Evolutionary conservation across 805 yeast species (phyloP).

Genomic region (Vanderwaltozyma yarrowii): DNA sequence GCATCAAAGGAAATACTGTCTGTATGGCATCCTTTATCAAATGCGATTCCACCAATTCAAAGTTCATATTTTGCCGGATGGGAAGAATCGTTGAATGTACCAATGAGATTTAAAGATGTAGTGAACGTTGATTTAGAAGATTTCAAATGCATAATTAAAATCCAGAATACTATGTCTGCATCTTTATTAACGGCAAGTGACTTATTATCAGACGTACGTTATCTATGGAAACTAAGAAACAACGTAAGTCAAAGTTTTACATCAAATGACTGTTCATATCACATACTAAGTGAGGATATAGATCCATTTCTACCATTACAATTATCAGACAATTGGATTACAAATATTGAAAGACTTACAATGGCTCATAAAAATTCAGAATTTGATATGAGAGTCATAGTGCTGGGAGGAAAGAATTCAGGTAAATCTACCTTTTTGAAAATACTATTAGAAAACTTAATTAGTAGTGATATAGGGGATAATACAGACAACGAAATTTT

Average conservation of each 20-base stretch:
- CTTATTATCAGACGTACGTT: constrained; percentile 13
- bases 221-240: constrained; percentile 17
- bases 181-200: constrained; percentile 10
- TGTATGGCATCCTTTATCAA: constrained; percentile 24
- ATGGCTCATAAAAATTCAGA: constrained; percentile 15
- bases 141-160: constrained; percentile 16
- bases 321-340: constrained; percentile 16
- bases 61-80: constrained; percentile 27
- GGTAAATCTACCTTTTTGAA: constrained; percentile 73
- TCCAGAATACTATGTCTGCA: constrained; percentile 9
- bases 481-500: constrained; percentile 15
- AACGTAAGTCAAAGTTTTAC: neutral
- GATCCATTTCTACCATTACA: constrained; percentile 10
- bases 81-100: constrained; percentile 15
- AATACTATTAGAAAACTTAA: constrained; percentile 40
- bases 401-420: constrained; percentile 50
- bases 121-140: constrained; percentile 7
- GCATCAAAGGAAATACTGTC: constrained; percentile 14
- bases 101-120: constrained; percentile 4
- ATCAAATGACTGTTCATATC: constrained; percentile 7
- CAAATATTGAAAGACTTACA: constrained; percentile 14
- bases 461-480: constrained; percentile 6
- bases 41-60: constrained; percentile 21
- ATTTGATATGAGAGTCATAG: constrained; percentile 25
- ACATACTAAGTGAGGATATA: constrained; percentile 6